A percentile compares a stretch with the other conserved stretches of the same genome.
Evolutionary conservation across 345 rosid species (phyloP).

Genomic region (Eucalyptus rudis): DNA sequence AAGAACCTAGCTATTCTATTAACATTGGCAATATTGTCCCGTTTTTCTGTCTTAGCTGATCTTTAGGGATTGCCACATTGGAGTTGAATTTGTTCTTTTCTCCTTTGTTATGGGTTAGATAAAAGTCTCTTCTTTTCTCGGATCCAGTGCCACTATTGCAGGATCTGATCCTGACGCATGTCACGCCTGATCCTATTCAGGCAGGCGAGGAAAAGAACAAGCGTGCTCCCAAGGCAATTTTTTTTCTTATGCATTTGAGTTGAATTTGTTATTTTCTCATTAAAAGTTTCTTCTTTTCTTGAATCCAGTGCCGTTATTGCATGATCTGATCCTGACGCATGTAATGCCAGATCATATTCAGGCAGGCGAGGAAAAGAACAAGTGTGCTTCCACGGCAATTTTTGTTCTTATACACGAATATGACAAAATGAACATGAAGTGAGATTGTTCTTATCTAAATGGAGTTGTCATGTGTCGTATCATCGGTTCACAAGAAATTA

Average conservation of each 20-base stretch:
- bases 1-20: neutral
- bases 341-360: no score
- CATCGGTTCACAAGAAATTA: neutral
- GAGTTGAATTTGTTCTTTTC: neutral
- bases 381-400: no score
- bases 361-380: no score
- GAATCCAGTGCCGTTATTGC: neutral
- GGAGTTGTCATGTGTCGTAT: neutral
- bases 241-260: no score
- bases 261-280: no score
- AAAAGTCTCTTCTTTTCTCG: no score
- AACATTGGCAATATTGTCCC: neutral
- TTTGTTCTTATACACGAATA: neutral
- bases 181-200: neutral
- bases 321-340: no score
- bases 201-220: neutral
- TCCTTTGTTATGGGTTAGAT: neutral
- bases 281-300: no score
- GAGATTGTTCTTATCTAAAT: neutral
- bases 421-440: neutral
- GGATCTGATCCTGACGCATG: neutral
- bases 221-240: no score
- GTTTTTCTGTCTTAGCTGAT: neutral
- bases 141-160: no score
- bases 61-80: neutral